Evolutionary conservation across 2,329 filamentous ascomycete genomes (phyloP).

Genomic region (Sclerotiophoma versabilis): DNA sequence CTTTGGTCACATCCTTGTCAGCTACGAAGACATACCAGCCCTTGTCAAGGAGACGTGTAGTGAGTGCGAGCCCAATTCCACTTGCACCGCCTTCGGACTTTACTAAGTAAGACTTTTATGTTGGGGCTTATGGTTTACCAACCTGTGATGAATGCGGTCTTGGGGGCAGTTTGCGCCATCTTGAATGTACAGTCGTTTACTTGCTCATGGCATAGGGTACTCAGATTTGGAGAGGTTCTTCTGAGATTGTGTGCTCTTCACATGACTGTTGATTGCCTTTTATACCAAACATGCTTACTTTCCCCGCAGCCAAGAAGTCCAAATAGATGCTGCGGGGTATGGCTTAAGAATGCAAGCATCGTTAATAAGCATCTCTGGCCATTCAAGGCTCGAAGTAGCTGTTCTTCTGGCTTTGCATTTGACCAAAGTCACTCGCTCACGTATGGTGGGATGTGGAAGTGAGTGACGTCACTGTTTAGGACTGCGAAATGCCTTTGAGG

Average conservation of each 20-base stretch:
- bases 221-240: not conserved
- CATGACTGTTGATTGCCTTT: not conserved
- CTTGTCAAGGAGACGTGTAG: constrained; percentile 36
- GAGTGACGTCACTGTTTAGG: too few species aligned
- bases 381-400: too few species aligned
- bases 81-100: constrained; percentile 29
- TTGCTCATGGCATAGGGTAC: not conserved
- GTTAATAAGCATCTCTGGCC: too few species aligned
- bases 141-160: constrained; percentile 13
- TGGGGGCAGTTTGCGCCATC: not conserved
- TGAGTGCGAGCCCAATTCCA: constrained; percentile 47
- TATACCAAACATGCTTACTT: not conserved
- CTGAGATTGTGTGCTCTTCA: too few species aligned
- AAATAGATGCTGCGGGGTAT: constrained; percentile 7
- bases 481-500: too few species aligned
- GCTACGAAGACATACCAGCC: constrained; percentile 60
- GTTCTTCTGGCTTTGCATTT: too few species aligned
- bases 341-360: not conserved
- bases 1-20: constrained; percentile 41
- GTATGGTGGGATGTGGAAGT: too few species aligned
- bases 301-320: constrained; percentile 2
- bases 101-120: not conserved
- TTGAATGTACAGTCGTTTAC: not conserved
- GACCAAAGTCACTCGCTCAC: too few species aligned
- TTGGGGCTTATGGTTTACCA: not conserved